phyloP scores from a whole-genome alignment of 805 yeast species.

The Wickerhamiella allomyrinae region DNA sequence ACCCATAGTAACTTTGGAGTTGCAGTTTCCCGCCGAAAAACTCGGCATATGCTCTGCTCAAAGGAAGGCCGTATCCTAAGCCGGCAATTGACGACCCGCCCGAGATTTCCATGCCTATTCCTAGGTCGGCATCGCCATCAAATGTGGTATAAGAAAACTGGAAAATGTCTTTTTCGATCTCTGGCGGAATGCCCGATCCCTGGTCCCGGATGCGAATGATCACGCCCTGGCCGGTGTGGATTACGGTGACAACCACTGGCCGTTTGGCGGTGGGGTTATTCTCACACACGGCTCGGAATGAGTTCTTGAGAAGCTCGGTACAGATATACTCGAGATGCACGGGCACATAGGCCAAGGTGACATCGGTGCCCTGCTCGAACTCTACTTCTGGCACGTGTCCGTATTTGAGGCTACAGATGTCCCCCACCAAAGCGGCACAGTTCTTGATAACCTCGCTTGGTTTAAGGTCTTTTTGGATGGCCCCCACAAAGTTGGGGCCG shows the following conservation, averaged over 20 bases:
- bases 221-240: constrained; percentile 34
- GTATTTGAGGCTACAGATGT: constrained; percentile 68
- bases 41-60: constrained; percentile 61
- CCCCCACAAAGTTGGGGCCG: constrained; percentile 41
- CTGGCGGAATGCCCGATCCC: constrained; percentile 78
- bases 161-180: constrained; percentile 51
- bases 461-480: constrained; percentile 49
- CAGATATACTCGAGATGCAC: constrained; percentile 78
- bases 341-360: constrained; percentile 69
- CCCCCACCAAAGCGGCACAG: constrained; percentile 65
- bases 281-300: constrained; percentile 81
- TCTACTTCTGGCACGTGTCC: constrained; percentile 53
- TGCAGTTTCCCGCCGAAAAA: constrained; percentile 58
- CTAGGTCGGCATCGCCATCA: constrained; percentile 41
- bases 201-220: constrained; percentile 70
- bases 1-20: constrained; percentile 56
- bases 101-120: constrained; percentile 58
- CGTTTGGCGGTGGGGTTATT: constrained; percentile 25
- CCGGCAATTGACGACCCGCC: constrained; percentile 71
- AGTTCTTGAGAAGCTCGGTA: constrained; percentile 75
- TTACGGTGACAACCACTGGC: constrained; percentile 39
- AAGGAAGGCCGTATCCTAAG: constrained; percentile 89
- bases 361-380: constrained; percentile 42
- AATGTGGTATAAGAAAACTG: constrained; percentile 80
- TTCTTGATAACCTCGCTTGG: constrained; percentile 49